Evolutionary conservation across 2,329 filamentous ascomycete genomes (phyloP).

Genomic region (Xylaria multiplex): DNA sequence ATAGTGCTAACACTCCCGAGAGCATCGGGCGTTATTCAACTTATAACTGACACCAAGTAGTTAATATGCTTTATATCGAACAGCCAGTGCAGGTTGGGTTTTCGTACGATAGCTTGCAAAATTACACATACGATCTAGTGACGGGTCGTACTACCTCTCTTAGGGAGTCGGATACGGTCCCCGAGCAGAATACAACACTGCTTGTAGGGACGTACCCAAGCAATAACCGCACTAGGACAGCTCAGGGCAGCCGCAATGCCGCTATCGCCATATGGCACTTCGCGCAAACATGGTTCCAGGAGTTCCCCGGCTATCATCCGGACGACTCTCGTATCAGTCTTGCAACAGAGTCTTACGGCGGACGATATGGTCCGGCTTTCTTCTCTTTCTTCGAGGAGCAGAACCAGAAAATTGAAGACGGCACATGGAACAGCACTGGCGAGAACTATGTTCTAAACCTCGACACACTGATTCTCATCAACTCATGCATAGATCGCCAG

Average conservation of each 20-base stretch:
- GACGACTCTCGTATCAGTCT: conserved; percentile 65
- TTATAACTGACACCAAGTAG: conserved; percentile 41
- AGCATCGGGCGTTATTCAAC: neutral
- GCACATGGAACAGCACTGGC: conserved; percentile 45
- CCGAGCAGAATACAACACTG: conserved; percentile 52
- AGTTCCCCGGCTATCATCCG: conserved; percentile 65
- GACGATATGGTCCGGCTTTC: conserved; percentile 49
- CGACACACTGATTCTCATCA: conserved; percentile 63
- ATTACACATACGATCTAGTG: conserved; percentile 61
- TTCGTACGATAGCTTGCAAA: conserved; percentile 68
- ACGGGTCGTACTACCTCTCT: conserved; percentile 45
- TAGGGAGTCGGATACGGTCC: conserved; percentile 52
- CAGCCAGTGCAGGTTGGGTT: conserved; percentile 70
- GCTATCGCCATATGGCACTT: conserved; percentile 70
- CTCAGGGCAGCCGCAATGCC: conserved; percentile 60
- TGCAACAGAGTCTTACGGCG: conserved; percentile 50
- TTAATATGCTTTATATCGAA: conserved; percentile 64
- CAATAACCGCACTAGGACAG: conserved; percentile 56
- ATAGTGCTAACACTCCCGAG: neutral
- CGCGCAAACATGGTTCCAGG: conserved; percentile 65
- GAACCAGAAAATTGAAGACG: conserved; percentile 48
- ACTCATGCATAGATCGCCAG: conserved; percentile 63
- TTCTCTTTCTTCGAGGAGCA: conserved; percentile 48
- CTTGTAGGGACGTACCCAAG: conserved; percentile 66
- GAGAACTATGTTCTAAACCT: conserved; percentile 47